phyloP scores from a whole-genome alignment of 352 stramenopile genomes.

The Globisporangium echinulatum region DNA sequence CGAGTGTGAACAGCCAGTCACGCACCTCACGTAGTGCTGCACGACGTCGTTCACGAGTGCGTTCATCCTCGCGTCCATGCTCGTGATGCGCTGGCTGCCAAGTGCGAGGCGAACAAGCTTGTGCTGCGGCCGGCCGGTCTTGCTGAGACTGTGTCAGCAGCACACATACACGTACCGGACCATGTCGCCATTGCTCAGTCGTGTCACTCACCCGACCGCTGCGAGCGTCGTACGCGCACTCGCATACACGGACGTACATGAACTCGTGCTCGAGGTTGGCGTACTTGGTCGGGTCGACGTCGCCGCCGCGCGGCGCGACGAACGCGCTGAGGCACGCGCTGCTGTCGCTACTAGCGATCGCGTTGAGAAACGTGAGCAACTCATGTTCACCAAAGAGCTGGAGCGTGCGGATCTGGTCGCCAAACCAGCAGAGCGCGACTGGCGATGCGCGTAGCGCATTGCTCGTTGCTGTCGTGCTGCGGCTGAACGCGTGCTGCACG shows the following conservation, averaged over 20 bases:
- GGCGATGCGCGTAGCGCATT: neutral
- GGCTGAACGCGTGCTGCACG: slow-evolving; percentile 35
- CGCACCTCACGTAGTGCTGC: slow-evolving; percentile 34
- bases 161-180: neutral
- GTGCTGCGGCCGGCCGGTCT: slow-evolving; percentile 40
- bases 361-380: slow-evolving; percentile 37
- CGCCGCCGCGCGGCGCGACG: slow-evolving; percentile 44
- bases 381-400: slow-evolving; percentile 49
- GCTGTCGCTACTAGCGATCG: slow-evolving; percentile 25
- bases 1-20: neutral
- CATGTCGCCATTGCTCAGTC: no score
- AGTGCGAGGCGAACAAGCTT: slow-evolving; percentile 68
- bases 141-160: slow-evolving; percentile 34
- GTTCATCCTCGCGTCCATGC: slow-evolving; percentile 67
- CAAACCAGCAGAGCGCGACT: slow-evolving; percentile 60
- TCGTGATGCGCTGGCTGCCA: slow-evolving; percentile 53
- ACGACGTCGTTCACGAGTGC: slow-evolving; percentile 31
- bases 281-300: slow-evolving; percentile 54
- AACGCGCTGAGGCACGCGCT: slow-evolving; percentile 51
- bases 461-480: slow-evolving; percentile 12
- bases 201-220: no score
- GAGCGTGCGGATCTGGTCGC: slow-evolving; percentile 34
- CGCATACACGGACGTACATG: slow-evolving; percentile 27
- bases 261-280: slow-evolving; percentile 78
- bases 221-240: no score